Conservation (phyloP, 495 filamentous ascomycete genomes). For the Penicillium pulvis region DNA sequence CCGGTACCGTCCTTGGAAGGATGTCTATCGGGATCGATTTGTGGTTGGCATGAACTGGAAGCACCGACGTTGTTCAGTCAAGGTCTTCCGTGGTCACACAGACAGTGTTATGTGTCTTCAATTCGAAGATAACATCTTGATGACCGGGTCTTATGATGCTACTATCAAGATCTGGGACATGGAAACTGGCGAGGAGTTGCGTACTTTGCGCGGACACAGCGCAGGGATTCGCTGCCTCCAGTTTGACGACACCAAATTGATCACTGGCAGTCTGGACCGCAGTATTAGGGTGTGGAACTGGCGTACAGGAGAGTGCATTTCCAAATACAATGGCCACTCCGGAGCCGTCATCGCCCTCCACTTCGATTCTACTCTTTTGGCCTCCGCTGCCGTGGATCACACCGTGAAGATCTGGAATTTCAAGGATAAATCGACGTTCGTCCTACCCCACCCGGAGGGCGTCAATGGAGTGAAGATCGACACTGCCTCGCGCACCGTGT, state of each 20-base stretch:
- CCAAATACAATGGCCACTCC: conserved; percentile 74
- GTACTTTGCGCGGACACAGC: conserved; percentile 79
- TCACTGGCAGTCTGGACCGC: conserved; percentile 78
- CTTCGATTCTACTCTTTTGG: conserved; percentile 79
- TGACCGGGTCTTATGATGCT: conserved; percentile 91
- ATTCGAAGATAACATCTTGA: conserved; percentile 90
- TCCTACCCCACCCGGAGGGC: conserved; percentile 85
- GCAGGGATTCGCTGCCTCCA: conserved; percentile 84
- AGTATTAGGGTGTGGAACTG: conserved; percentile 95
- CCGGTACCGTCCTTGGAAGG: conserved; percentile 81
- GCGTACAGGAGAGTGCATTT: conserved; percentile 86
- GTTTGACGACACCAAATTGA: conserved; percentile 89
- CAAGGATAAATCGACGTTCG: conserved; percentile 73
- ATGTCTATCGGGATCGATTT: conserved; percentile 85
- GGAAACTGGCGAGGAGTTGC: conserved; percentile 79
- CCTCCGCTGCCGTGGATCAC: conserved; percentile 83
- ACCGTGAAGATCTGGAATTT: conserved; percentile 96
- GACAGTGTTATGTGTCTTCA: conserved; percentile 97
- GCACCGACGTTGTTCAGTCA: conserved; percentile 81
- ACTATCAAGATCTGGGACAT: conserved; percentile 97
- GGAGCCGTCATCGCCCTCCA: conserved; percentile 83
- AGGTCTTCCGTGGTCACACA: conserved; percentile 81
- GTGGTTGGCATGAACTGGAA: conserved; percentile 96
- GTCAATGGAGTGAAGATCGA: conserved; percentile 92
- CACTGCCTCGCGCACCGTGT: conserved; percentile 73